phyloP scores from a whole-genome alignment of 768 basidiomycete genomes.

The Amylocystis lapponica region DNA sequence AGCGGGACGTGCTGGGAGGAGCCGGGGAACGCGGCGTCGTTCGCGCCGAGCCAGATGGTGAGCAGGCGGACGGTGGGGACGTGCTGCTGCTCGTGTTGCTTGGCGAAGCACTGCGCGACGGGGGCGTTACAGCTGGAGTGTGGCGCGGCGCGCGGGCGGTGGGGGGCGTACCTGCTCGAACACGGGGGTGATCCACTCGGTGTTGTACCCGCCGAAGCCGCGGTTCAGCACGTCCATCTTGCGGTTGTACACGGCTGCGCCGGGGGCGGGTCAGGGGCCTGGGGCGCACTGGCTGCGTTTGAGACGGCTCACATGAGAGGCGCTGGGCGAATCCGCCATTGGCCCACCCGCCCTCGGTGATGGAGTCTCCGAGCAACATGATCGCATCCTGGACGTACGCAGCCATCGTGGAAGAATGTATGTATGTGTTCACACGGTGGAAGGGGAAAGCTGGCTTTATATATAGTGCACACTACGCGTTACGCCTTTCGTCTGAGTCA shows the following conservation, averaged over 20 bases:
- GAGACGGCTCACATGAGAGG: slow-evolving; percentile 55
- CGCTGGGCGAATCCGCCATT: slow-evolving; percentile 59
- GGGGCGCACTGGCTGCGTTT: no score
- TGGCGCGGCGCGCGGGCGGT: neutral
- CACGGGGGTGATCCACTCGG: slow-evolving; percentile 78
- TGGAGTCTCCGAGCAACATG: slow-evolving; percentile 77
- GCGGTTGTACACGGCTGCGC: slow-evolving; percentile 66
- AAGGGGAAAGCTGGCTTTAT: no score
- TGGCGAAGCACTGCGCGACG: slow-evolving; percentile 52
- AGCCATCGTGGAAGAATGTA: no score
- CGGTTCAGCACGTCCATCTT: slow-evolving; percentile 86
- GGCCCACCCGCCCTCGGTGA: slow-evolving; percentile 70
- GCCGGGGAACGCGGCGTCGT: slow-evolving; percentile 69
- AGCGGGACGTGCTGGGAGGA: slow-evolving; percentile 76
- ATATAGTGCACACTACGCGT: no score
- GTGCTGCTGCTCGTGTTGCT: slow-evolving; percentile 37
- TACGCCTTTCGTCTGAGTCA: no score
- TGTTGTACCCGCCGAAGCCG: slow-evolving; percentile 81
- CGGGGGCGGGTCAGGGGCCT: neutral
- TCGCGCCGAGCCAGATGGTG: slow-evolving; percentile 86
- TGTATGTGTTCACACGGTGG: no score
- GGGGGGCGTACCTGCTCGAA: slow-evolving; percentile 56
- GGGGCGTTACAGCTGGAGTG: neutral
- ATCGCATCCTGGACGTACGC: slow-evolving; percentile 56
- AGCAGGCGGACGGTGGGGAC: slow-evolving; percentile 65